These are phyloP conservation scores for Globisporangium camurandrum DNA, from an alignment of 352 stramenopile genomes.

Conservation along the genomic window DNA sequence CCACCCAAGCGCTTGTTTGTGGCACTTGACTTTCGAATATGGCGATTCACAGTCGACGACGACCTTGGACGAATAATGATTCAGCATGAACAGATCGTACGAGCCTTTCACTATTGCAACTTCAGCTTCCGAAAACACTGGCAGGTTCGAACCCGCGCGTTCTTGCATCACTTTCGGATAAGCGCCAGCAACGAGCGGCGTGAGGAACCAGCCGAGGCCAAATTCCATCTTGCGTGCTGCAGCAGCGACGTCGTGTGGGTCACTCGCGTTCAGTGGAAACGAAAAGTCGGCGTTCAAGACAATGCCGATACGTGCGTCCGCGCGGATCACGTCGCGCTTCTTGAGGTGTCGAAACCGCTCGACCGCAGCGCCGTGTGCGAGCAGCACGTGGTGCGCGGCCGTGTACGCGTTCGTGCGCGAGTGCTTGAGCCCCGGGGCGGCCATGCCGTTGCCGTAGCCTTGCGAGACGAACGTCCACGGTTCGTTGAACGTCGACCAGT, in stretches of 20 bases:
- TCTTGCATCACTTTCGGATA: conserved; percentile 90
- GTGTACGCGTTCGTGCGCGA: conserved; percentile 41
- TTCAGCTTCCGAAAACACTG: conserved; percentile 79
- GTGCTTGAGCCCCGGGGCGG: conserved; percentile 23
- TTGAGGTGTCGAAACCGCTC: conserved; percentile 82
- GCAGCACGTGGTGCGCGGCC: conserved; percentile 85
- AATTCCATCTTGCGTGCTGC: conserved; percentile 86
- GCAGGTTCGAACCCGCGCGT: conserved; percentile 66
- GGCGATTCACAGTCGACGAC: conserved; percentile 40
- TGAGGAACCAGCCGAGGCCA: conserved; percentile 88
- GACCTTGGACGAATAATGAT: conserved; percentile 80
- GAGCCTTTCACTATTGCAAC: conserved; percentile 68
- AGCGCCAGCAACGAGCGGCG: conserved; percentile 86
- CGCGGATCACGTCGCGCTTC: conserved; percentile 16
- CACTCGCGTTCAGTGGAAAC: conserved; percentile 63
- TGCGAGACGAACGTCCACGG: conserved; percentile 79
- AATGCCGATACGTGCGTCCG: conserved; percentile 87
- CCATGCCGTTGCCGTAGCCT: conserved; percentile 77
- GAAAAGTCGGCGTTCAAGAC: conserved; percentile 79
- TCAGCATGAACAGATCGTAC: conserved; percentile 93
- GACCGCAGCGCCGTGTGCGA: conserved; percentile 86
- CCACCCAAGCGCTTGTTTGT: conserved; percentile 26
- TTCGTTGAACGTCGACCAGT: conserved; percentile 96
- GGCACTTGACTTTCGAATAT: conserved; percentile 24
- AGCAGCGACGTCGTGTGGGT: conserved; percentile 39